Evolutionary conservation across 2,329 filamentous ascomycete genomes (phyloP), one percentile per base, ranked within the genome.

Genomic region (Celoporthe dispersa): DNA sequence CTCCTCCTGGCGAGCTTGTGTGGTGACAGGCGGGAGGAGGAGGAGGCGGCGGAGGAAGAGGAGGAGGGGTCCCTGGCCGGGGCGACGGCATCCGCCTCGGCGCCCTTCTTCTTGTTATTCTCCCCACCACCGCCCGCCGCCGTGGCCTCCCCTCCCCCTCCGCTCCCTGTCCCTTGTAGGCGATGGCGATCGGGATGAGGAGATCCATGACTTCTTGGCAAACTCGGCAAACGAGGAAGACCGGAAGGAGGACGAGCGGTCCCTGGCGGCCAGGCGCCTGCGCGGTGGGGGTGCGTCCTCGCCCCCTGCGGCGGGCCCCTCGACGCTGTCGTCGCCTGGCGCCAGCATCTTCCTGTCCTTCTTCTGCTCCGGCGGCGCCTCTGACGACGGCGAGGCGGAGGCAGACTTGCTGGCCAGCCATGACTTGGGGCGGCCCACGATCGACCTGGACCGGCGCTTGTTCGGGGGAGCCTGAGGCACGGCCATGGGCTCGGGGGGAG

Each of bases 141-240:
- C 73, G 75, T 59, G 44, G n/a, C 16, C 44, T 6, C 44, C 44
- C n/a, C 19, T 22, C 9, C 5, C 22, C 2, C 44, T 48, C 44
- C 44, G 44, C 44, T 75, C 71, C 70, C 63, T 62, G 75, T 74
- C 76, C 79, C 70, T 72, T 73, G 70, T 73, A 9, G 86, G 84
- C 2, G 85, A 85, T 0, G 85, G 82, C 1, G 85, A 85, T 22
- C 83, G 81, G 44, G 86, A 86, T 51, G 80, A 77, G 4, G 82
- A 77, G 28, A 84, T 84, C 86, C 86, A 88, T 55, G 85, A 84
- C 66, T 84, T 82, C 72, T 81, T 84, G 11, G 86, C 82, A 74
- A 87, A 84, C 71, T 80, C 84, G 64, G 83, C 81, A 73, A 88
- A 83, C 55, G 84, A 85, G 66, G 82, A 82, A 7, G 55, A 39